Evolutionary conservation across 768 basidiomycete genomes (phyloP).

Genomic region (Kwoniella europaea): DNA sequence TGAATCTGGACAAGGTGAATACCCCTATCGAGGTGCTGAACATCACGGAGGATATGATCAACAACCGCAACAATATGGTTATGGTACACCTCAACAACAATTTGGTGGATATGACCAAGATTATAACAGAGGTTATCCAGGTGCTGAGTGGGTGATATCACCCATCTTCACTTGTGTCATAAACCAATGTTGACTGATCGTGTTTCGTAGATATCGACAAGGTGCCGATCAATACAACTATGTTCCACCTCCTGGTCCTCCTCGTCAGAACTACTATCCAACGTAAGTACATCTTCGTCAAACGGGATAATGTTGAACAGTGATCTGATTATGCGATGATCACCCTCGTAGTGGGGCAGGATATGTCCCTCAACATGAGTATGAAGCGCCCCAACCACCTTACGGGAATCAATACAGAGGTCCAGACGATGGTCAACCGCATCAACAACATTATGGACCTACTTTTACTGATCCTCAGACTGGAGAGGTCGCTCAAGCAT

Average conservation of each 20-base stretch:
- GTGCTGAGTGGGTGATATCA: background rate
- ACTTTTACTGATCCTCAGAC: constrained; percentile 19
- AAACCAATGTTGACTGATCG: background rate
- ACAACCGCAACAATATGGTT: background rate
- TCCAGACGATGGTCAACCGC: constrained; percentile 54
- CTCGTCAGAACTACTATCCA: constrained; percentile 37
- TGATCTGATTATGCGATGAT: too few relatives aligned
- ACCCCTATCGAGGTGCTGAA: background rate
- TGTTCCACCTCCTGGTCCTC: constrained; percentile 18
- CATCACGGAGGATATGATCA: constrained; percentile 8
- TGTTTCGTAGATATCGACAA: background rate
- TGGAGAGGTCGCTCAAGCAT: constrained; percentile 49
- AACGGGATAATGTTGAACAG: too few relatives aligned
- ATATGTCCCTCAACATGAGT: constrained; percentile 30
- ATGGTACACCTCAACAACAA: background rate
- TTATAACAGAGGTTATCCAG: constrained; percentile 1
- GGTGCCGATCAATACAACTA: constrained; percentile 11
- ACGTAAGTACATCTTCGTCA: constrained; percentile 23
- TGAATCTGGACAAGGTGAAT: background rate
- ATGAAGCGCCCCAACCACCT: constrained; percentile 30
- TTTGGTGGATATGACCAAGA: constrained; percentile 10
- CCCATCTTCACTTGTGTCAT: background rate
- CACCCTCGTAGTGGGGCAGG: background rate
- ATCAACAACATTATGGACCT: constrained; percentile 24
- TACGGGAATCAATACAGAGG: constrained; percentile 65